Evolutionary conservation across 768 basidiomycete species (phyloP).

Genomic region (Pleurotus eryngii): DNA sequence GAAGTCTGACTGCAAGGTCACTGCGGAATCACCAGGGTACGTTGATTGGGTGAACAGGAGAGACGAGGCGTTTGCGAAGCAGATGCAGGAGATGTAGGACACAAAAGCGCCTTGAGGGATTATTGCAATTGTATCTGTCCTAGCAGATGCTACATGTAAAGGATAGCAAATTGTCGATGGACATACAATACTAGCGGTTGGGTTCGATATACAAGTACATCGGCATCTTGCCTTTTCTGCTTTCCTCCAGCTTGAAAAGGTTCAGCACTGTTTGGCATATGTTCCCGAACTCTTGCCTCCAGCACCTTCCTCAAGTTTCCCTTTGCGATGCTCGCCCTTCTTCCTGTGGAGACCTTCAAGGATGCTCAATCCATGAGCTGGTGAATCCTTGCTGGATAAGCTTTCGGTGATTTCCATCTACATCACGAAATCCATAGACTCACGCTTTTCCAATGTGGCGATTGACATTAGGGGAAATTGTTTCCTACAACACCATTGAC

Average conservation of each 20-base stretch:
- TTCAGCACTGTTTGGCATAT: conserved; percentile 65
- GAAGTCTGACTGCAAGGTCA: neutral
- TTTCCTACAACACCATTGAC: too few relatives aligned
- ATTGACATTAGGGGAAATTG: too few relatives aligned
- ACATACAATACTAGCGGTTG: too few relatives aligned
- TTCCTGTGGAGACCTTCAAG: conserved; percentile 28
- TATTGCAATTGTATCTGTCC: too few relatives aligned
- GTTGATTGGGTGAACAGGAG: neutral
- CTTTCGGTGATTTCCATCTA: conserved; percentile 66
- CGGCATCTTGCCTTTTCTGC: too few relatives aligned
- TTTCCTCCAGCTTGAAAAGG: too few relatives aligned
- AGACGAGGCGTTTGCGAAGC: neutral
- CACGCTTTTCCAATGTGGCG: too few relatives aligned
- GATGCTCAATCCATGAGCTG: conserved; percentile 48
- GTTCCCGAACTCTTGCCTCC: conserved; percentile 54
- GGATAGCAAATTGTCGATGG: too few relatives aligned
- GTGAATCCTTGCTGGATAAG: conserved; percentile 43
- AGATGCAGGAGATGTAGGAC: neutral
- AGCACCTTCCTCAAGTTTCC: conserved; percentile 44
- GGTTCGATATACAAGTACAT: too few relatives aligned
- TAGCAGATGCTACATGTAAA: too few relatives aligned
- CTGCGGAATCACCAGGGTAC: neutral
- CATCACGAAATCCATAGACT: too few relatives aligned
- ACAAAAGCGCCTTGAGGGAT: too few relatives aligned
- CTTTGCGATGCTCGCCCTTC: conserved; percentile 36